Evolutionary conservation across 2,329 filamentous ascomycete genomes (phyloP).

Genomic region (Phaeosphaeriaceae sp.): DNA sequence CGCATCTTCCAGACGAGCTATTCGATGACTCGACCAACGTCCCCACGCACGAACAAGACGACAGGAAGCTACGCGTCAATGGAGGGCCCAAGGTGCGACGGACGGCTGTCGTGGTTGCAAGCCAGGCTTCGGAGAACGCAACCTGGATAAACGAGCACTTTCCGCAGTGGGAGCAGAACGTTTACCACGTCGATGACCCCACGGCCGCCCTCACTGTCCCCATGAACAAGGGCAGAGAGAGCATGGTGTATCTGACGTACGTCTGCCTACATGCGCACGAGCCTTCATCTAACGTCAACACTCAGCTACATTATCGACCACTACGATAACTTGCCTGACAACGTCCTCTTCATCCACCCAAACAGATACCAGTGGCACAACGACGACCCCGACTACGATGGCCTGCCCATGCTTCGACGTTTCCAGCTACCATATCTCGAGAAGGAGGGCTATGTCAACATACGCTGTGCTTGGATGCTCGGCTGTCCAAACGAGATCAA

Average conservation of each 20-base stretch:
- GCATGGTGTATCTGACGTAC: constrained; percentile 60
- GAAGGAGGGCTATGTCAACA: constrained; percentile 61
- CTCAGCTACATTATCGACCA: constrained; percentile 52
- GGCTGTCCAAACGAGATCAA: constrained; percentile 62
- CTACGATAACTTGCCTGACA: constrained; percentile 51
- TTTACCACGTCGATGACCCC: constrained; percentile 54
- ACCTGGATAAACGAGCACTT: constrained; percentile 52
- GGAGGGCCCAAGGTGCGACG: constrained; percentile 19
- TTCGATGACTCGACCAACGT: constrained; percentile 16
- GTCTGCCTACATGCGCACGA: constrained; percentile 14
- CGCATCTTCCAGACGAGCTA: constrained; percentile 23
- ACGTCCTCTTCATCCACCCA: constrained; percentile 52
- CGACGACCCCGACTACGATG: constrained; percentile 61
- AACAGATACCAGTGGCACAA: constrained; percentile 59
- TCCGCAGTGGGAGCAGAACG: constrained; percentile 48
- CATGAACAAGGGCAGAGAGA: constrained; percentile 58
- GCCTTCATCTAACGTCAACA: background rate
- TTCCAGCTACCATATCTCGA: constrained; percentile 59
- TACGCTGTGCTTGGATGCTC: constrained; percentile 61
- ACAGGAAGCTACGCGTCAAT: constrained; percentile 21
- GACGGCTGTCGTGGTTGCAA: constrained; percentile 50
- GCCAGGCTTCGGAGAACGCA: constrained; percentile 47
- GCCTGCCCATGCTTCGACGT: constrained; percentile 57
- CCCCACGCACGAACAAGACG: constrained; percentile 15
- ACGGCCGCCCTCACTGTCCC: constrained; percentile 52